These are phyloP conservation scores for Penicillium longicatenatum DNA, from an alignment of 495 filamentous ascomycete species.

Conservation along the genomic window DNA sequence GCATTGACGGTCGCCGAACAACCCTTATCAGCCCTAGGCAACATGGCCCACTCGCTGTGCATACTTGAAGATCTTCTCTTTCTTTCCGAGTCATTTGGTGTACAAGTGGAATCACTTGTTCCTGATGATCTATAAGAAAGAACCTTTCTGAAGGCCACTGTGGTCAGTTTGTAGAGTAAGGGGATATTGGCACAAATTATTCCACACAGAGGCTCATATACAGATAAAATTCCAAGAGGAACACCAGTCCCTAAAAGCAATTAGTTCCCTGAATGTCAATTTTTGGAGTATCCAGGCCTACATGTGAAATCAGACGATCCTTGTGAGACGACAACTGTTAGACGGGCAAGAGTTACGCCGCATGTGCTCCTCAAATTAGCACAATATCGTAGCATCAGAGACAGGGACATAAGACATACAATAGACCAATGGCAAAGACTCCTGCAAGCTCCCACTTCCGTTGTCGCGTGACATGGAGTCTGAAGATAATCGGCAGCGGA, in stretches of 20 bases:
- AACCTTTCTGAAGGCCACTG: not conserved
- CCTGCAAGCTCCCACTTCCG: constrained; percentile 41
- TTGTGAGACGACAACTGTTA: constrained; percentile 41
- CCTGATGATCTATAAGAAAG: not conserved
- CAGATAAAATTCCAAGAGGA: constrained; percentile 42
- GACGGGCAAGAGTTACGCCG: constrained; percentile 37
- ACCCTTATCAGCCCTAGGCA: not conserved
- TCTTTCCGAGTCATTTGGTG: not conserved
- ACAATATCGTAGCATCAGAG: not conserved
- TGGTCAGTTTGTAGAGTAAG: constrained; percentile 3
- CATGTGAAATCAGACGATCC: constrained; percentile 44
- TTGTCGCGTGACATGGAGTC: constrained; percentile 27
- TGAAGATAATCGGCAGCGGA: constrained; percentile 36
- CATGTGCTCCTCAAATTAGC: constrained; percentile 30
- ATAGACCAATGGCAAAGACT: constrained; percentile 42
- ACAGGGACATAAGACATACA: constrained; percentile 15
- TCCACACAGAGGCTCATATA: constrained; percentile 45
- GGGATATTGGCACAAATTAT: constrained; percentile 50
- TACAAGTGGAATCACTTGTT: not conserved
- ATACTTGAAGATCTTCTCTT: not conserved
- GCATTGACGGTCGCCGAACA: not conserved
- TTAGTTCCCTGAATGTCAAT: not conserved
- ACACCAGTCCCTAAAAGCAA: constrained; percentile 33
- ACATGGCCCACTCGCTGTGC: not conserved
- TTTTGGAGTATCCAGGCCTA: constrained; percentile 11